phyloP scores from a whole-genome alignment of 2,329 filamentous ascomycete genomes.

The Colletotrichum tropicicola region DNA sequence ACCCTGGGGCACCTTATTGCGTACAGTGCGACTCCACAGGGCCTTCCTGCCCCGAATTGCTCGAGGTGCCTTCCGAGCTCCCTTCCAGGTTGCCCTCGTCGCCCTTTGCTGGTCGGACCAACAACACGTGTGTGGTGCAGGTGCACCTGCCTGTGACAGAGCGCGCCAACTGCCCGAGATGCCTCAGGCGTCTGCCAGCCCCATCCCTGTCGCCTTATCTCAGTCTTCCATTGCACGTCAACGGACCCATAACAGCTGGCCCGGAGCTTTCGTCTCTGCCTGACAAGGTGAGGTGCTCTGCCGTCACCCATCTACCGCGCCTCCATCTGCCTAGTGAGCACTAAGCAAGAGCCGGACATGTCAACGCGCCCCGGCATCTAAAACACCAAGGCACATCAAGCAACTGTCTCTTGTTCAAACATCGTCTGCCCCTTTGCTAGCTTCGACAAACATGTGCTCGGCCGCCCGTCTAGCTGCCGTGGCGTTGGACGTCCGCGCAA shows the following conservation, averaged over 20 bases:
- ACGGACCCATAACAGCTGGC: no score
- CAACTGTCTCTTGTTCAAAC: not conserved
- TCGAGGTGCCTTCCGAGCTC: not conserved
- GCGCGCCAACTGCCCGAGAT: no score
- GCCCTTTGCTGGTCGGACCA: no score
- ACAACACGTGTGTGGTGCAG: not conserved
- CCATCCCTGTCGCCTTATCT: no score
- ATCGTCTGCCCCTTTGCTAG: not conserved
- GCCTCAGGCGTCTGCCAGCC: no score
- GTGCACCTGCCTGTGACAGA: no score
- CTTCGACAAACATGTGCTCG: no score
- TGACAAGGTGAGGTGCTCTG: not conserved
- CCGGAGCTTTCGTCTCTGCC: no score
- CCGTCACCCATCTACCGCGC: not conserved
- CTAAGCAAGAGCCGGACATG: slow-evolving; percentile 12
- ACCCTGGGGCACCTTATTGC: not conserved
- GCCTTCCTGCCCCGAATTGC: not conserved
- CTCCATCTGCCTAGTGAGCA: not conserved
- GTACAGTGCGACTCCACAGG: not conserved
- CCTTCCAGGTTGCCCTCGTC: not conserved
- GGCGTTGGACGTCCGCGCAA: not conserved
- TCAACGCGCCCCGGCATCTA: slow-evolving; percentile 7
- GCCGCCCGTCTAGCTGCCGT: not conserved
- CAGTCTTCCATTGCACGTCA: no score
- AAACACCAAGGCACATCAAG: not conserved